Conservation (phyloP, 2,329 filamentous ascomycete genomes). For the Penicillium rolfsii region DNA sequence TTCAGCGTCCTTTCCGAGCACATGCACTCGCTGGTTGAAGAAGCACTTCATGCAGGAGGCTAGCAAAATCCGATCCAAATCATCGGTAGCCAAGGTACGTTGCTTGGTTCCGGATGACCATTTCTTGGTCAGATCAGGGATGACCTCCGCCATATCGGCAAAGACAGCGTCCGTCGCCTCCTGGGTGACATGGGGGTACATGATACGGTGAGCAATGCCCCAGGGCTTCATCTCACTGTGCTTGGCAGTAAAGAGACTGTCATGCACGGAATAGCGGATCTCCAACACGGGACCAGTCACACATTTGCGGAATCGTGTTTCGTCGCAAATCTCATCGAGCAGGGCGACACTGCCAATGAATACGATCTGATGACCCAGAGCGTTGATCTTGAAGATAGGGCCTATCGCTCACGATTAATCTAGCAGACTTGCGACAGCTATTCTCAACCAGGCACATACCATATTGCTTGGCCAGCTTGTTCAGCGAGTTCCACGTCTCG, state of each 20-base stretch:
- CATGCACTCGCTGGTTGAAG: conserved; percentile 54
- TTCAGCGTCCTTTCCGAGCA: conserved; percentile 46
- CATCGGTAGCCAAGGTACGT: conserved; percentile 48
- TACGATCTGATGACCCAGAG: conserved; percentile 51
- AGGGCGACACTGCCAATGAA: conserved; percentile 59
- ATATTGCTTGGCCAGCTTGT: conserved; percentile 53
- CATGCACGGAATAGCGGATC: conserved; percentile 63
- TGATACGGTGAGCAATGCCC: conserved; percentile 61
- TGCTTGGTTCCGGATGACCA: conserved; percentile 49
- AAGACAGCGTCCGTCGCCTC: conserved; percentile 47
- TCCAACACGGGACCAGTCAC: conserved; percentile 59
- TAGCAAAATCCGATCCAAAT: conserved; percentile 58
- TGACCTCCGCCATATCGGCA: conserved; percentile 51
- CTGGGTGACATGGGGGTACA: conserved; percentile 51
- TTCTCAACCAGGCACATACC: conserved; percentile 38
- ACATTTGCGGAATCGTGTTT: conserved; percentile 61
- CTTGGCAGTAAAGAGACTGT: conserved; percentile 68
- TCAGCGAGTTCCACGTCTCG: conserved; percentile 56
- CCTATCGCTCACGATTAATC: conserved; percentile 43
- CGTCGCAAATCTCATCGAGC: conserved; percentile 67
- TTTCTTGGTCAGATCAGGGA: conserved; percentile 52
- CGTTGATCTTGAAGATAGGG: conserved; percentile 62
- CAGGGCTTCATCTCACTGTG: conserved; percentile 56
- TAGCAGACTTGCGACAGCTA: neutral
- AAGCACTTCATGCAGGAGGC: conserved; percentile 54